These are phyloP conservation scores for Alternaria sp. DNA, from an alignment of 2,329 filamentous ascomycete genomes.

Conservation along the genomic window DNA sequence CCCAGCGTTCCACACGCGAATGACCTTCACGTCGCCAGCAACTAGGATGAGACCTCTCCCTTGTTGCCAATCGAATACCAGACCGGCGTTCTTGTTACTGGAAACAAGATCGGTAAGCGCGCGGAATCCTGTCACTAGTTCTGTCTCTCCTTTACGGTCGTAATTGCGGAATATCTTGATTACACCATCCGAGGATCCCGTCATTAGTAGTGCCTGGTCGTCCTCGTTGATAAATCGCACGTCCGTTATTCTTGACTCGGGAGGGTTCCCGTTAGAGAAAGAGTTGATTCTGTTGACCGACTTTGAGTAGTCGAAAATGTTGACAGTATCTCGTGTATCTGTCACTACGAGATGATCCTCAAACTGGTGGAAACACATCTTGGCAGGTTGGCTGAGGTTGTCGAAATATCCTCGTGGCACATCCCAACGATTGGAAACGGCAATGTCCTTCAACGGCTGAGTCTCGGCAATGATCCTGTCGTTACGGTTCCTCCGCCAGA, in stretches of 20 bases:
- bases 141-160: conserved; percentile 75
- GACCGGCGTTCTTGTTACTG: conserved; percentile 90
- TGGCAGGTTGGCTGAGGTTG: conserved; percentile 86
- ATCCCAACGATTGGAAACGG: conserved; percentile 86
- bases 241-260: conserved; percentile 90
- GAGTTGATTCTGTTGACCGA: conserved; percentile 74
- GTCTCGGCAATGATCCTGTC: conserved; percentile 91
- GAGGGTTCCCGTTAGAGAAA: conserved; percentile 94
- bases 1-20: conserved; percentile 94
- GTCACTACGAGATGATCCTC: conserved; percentile 94
- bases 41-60: conserved; percentile 95
- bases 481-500: conserved; percentile 92
- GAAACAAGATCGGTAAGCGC: conserved; percentile 93
- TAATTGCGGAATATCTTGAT: conserved; percentile 94
- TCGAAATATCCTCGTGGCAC: conserved; percentile 82
- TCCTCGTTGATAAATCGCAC: conserved; percentile 98
- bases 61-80: conserved; percentile 99
- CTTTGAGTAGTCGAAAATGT: conserved; percentile 76
- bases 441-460: conserved; percentile 89
- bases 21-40: conserved; percentile 92
- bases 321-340: conserved; percentile 89
- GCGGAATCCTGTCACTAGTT: conserved; percentile 89
- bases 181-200: conserved; percentile 92
- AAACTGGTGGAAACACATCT: conserved; percentile 97
- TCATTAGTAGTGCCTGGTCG: conserved; percentile 92